Percentiles rank a stretch among this genome's conserved stretches.
These are phyloP conservation scores for Mycena floridula DNA, from an alignment of 768 basidiomycete species.

Conservation along the genomic window DNA sequence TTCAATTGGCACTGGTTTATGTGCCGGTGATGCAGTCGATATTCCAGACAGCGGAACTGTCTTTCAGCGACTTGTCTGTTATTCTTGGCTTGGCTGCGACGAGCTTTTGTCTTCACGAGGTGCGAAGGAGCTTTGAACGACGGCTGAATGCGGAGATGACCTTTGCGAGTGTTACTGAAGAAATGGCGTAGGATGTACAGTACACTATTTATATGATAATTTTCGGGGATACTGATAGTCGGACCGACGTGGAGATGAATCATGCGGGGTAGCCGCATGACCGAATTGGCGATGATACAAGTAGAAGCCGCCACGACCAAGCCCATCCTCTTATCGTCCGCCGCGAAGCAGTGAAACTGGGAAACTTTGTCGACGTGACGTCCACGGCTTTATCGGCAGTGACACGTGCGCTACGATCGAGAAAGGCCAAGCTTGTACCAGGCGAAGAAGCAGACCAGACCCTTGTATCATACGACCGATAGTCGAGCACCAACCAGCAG, in stretches of 20 bases:
- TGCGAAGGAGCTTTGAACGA: constrained; percentile 72
- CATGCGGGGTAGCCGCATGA: too few relatives aligned
- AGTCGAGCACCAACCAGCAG: too few relatives aligned
- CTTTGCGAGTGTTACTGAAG: constrained; percentile 21
- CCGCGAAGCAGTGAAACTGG: too few relatives aligned
- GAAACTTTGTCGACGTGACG: too few relatives aligned
- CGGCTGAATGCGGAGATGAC: constrained; percentile 46
- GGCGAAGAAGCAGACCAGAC: too few relatives aligned
- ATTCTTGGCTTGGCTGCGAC: constrained; percentile 61
- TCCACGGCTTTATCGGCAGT: too few relatives aligned
- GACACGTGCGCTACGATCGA: too few relatives aligned
- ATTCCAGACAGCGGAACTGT: constrained; percentile 89
- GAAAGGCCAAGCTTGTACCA: too few relatives aligned
- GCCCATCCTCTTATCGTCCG: too few relatives aligned
- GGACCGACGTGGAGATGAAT: neutral
- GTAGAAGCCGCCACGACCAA: too few relatives aligned
- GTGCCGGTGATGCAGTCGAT: constrained; percentile 85
- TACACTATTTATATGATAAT: neutral
- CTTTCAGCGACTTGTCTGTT: constrained; percentile 58
- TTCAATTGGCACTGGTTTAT: constrained; percentile 83
- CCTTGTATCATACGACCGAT: too few relatives aligned
- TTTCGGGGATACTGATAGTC: neutral
- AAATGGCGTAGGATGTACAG: neutral
- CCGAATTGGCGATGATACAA: too few relatives aligned
- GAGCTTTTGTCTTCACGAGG: constrained; percentile 73